A percentile compares a stretch with the other conserved stretches of the same genome.
Evolutionary conservation across 2,329 filamentous ascomycete species (phyloP).

Genomic region (Penicillium verrucosum): DNA sequence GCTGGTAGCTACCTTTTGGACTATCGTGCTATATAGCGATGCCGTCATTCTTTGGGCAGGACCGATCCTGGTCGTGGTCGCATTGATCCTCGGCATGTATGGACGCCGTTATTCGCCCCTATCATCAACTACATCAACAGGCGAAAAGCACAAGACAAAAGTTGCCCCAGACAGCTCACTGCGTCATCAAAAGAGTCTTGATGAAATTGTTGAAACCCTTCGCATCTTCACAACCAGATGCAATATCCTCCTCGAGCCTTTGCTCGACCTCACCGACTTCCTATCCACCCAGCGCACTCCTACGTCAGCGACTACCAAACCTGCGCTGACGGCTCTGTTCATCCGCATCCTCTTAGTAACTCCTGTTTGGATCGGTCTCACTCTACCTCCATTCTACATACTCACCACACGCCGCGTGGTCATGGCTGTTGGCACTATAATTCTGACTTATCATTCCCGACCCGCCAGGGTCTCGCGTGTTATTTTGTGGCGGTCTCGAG

Average conservation of each 20-base stretch:
- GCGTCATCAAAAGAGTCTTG: conserved; percentile 86
- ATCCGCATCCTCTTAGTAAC: conserved; percentile 84
- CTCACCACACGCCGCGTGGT: conserved; percentile 83
- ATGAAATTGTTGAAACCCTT: conserved; percentile 93
- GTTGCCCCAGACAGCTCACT: conserved; percentile 60
- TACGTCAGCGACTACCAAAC: conserved; percentile 84
- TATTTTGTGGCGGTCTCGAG: conserved; percentile 83
- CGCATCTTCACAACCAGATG: conserved; percentile 87
- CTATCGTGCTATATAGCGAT: conserved; percentile 79
- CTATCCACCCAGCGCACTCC: conserved; percentile 85
- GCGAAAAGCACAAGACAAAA: conserved; percentile 57
- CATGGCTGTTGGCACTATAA: conserved; percentile 79
- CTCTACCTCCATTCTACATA: conserved; percentile 75
- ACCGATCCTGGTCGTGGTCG: conserved; percentile 74
- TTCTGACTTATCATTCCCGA: conserved; percentile 87
- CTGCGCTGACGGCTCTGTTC: conserved; percentile 84
- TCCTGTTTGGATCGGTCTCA: conserved; percentile 80
- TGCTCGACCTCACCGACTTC: conserved; percentile 87
- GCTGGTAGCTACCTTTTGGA: conserved; percentile 82
- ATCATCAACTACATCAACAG: conserved; percentile 76
- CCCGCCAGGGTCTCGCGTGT: conserved; percentile 80
- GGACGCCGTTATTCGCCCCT: conserved; percentile 82
- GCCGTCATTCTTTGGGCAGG: conserved; percentile 75
- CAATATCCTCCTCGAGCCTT: conserved; percentile 85
- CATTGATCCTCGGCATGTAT: conserved; percentile 89